Percentiles rank a stretch among this genome's conserved stretches.
These are phyloP conservation scores for Penicillium ochrochloron DNA, from an alignment of 495 filamentous ascomycete species.

Conservation along the genomic window DNA sequence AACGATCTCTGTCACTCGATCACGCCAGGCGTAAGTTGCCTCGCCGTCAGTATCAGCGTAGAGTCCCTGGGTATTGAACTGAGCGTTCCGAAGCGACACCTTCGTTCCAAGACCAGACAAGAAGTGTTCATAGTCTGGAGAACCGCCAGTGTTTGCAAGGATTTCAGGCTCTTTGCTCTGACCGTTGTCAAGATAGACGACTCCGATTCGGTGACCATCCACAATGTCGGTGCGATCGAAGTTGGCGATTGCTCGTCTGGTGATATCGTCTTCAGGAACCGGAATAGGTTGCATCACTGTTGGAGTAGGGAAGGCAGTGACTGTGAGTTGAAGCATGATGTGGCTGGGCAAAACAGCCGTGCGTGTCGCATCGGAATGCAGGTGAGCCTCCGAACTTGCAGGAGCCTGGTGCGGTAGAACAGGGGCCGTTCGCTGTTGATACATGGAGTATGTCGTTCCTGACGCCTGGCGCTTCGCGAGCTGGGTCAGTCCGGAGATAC, in stretches of 20 bases:
- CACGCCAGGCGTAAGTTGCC: constrained; percentile 89
- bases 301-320: constrained; percentile 69
- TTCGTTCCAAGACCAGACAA: constrained; percentile 78
- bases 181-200: constrained; percentile 86
- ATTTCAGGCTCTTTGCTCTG: constrained; percentile 84
- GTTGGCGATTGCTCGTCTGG: constrained; percentile 71
- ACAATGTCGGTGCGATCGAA: constrained; percentile 92
- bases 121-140: constrained; percentile 83
- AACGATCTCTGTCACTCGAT: constrained; percentile 91
- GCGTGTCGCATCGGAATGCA: constrained; percentile 43
- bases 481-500: constrained; percentile 72
- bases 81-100: constrained; percentile 75
- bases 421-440: constrained; percentile 71
- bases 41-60: constrained; percentile 83
- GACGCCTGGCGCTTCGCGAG: constrained; percentile 85
- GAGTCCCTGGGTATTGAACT: constrained; percentile 93
- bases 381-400: constrained; percentile 50
- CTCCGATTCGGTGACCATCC: constrained; percentile 92
- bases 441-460: constrained; percentile 76
- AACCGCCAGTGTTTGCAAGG: constrained; percentile 80
- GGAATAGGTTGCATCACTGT: constrained; percentile 72
- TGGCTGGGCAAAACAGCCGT: constrained; percentile 74
- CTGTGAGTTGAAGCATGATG: constrained; percentile 73
- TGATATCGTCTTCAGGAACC: constrained; percentile 80
- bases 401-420: constrained; percentile 69